phyloP scores from a whole-genome alignment of 2,329 filamentous ascomycete genomes.

The Cladosporium halotolerans region DNA sequence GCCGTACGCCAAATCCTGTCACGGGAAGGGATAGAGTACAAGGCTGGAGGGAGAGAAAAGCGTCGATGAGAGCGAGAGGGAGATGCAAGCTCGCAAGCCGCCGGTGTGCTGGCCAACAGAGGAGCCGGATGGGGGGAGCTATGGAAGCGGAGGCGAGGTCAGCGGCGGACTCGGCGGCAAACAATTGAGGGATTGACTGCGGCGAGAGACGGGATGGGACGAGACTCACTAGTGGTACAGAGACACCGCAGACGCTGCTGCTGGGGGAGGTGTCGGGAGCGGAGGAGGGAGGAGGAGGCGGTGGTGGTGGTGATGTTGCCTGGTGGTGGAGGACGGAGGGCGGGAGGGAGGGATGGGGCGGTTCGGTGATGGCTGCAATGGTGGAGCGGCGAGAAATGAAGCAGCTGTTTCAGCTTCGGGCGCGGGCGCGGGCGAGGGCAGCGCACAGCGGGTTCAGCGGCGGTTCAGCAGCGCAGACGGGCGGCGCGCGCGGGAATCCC shows the following conservation, averaged over 20 bases:
- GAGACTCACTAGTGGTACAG: neutral
- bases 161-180: slow-evolving; percentile 6
- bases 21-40: slow-evolving; percentile 10
- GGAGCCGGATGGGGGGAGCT: slow-evolving; percentile 7
- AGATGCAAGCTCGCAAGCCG: neutral
- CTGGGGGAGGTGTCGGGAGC: neutral
- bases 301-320: neutral
- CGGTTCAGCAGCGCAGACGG: too few relatives aligned
- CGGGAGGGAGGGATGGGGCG: neutral
- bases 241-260: neutral
- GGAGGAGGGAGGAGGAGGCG: neutral
- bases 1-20: slow-evolving; percentile 9
- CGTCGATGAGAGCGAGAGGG: neutral
- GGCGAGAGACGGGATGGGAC: neutral
- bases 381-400: slow-evolving; percentile 12
- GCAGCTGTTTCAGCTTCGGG: slow-evolving; percentile 2
- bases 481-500: slow-evolving; percentile 3
- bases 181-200: neutral
- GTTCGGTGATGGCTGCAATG: neutral
- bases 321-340: neutral
- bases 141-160: slow-evolving; percentile 2
- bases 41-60: neutral
- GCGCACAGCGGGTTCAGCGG: neutral
- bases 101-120: neutral
- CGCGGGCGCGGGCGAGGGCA: neutral